Evolutionary conservation across 2,329 filamentous ascomycete species (phyloP), one percentile per base, ranked within the genome.

Genomic region (Penicillium decumbens): DNA sequence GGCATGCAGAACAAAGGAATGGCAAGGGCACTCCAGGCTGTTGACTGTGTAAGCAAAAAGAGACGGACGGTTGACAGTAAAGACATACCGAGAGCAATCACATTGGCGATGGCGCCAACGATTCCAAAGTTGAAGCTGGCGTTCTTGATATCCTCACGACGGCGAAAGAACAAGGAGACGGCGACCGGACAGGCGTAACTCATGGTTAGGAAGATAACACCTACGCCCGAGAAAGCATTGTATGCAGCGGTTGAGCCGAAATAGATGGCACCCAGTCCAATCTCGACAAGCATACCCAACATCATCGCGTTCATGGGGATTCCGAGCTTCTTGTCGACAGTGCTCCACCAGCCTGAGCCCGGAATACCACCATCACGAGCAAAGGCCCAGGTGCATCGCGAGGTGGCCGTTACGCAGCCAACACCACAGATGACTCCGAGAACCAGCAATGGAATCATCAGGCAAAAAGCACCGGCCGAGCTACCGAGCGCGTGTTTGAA

Each of bases 191-290:
- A 76, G 30, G 81, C 83, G 61, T 89, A 89, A 44, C 83, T 81
- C 33, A 83, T 74, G 0, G 85, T 88, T 1, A 90, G 77, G 57
- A 85, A 89, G 64, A 90, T 89, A 9, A 87, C 89, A 2, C 86
- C 87, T 0, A 89, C 85, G 39, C 86, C 85, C 0, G 86, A 89
- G 67, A 90, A 90, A n/a, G 82, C 83, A 71, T 85, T 86, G 74
- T 90, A 91, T 0, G 87, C 87, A 0, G 85, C 84, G 0, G 80
- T 79, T 1, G 83, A 87, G n/a, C 87, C 87, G 56, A 90, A 88
- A 73, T 88, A 90, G 66, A 90, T 89, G 50, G 85, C 77, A 0
- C 86, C 87, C 0, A 91, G 78, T 15, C 88, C 69, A 57, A 83
- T 86, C 65, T 88, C 84, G 42, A 90, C 79, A 0, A 77, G 64